Conservation (phyloP, 164 flowering plant species). For the Echeveria elegans region DNA sequence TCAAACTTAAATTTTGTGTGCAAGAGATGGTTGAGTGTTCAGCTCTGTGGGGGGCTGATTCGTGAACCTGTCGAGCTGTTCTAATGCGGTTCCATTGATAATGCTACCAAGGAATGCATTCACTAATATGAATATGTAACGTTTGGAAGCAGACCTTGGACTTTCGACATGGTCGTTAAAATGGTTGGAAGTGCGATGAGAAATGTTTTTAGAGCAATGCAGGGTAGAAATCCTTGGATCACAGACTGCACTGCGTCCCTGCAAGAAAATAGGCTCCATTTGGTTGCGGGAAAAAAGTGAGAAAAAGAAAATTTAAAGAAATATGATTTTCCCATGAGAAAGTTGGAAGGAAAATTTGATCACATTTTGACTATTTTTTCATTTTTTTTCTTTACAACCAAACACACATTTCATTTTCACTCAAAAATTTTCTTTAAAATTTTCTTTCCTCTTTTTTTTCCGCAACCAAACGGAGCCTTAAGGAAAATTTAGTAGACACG, state of each 20-base stretch:
- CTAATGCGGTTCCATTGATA: constrained; percentile 72
- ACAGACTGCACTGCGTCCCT: constrained; percentile 51
- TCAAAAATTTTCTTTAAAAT: no score
- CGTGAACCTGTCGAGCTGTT: constrained; percentile 60
- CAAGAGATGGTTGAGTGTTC: constrained; percentile 12
- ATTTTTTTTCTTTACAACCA: no score
- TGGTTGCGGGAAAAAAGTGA: no score
- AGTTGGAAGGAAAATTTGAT: no score
- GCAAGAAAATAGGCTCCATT: constrained; percentile 23
- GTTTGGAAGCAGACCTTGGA: constrained; percentile 78
- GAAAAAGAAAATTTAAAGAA: no score
- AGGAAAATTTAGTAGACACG: neutral
- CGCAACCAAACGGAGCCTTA: no score
- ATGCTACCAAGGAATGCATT: constrained; percentile 84
- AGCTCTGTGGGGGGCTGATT: constrained; percentile 66
- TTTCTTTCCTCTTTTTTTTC: no score
- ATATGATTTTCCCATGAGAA: no score
- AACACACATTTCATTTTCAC: no score
- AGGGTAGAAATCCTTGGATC: constrained; percentile 90
- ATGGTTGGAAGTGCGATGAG: constrained; percentile 68
- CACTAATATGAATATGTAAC: constrained; percentile 60
- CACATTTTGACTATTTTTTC: no score
- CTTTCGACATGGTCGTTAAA: constrained; percentile 78
- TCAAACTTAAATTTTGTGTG: neutral
- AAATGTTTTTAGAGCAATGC: constrained; percentile 78